A percentile compares a stretch with the other conserved stretches of the same genome.
phyloP scores from a whole-genome alignment of 768 basidiomycete species.

The Collybia nuda region DNA sequence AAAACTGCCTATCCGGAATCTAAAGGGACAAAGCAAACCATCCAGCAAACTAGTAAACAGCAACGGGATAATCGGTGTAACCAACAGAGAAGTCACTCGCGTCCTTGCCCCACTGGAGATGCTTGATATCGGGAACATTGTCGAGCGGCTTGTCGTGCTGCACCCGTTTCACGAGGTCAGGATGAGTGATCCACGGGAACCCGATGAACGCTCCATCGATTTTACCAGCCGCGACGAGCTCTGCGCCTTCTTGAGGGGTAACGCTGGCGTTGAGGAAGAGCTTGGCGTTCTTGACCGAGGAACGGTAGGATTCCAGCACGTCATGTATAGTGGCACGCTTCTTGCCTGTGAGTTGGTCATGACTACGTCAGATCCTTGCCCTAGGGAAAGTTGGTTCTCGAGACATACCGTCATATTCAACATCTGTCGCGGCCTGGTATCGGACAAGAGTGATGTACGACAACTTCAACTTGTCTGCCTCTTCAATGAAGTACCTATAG shows the following conservation, averaged over 20 bases:
- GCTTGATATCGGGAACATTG: slow-evolving; percentile 25
- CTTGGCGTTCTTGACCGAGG: slow-evolving; percentile 33
- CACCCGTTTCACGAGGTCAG: slow-evolving; percentile 39
- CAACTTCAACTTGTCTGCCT: slow-evolving; percentile 35
- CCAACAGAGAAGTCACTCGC: slow-evolving; percentile 25
- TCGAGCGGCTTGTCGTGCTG: slow-evolving; percentile 31
- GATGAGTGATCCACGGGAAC: slow-evolving; percentile 35
- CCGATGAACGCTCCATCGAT: slow-evolving; percentile 38
- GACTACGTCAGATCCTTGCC: neutral
- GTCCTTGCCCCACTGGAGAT: slow-evolving; percentile 24
- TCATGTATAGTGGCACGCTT: slow-evolving; percentile 36
- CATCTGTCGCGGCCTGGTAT: slow-evolving; percentile 21
- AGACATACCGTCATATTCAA: slow-evolving; percentile 29
- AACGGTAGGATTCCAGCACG: slow-evolving; percentile 34
- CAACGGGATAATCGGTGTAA: slow-evolving; percentile 36
- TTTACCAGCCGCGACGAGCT: slow-evolving; percentile 31
- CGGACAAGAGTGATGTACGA: slow-evolving; percentile 32
- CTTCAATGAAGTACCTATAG: slow-evolving; percentile 37
- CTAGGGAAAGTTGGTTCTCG: neutral
- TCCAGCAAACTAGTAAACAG: slow-evolving; percentile 15
- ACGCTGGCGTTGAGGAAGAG: slow-evolving; percentile 37
- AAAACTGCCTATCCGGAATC: no score
- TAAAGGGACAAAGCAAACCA: neutral
- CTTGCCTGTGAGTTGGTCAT: slow-evolving; percentile 20
- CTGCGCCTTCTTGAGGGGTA: slow-evolving; percentile 34